Conservation (phyloP, 176 grass and related monocot species). For the maize (Zea mays) region Zm-B73-REFERENCE-NAM-5.0 NC_050099.1:221505001-221505500, state of each 20-base stretch:
- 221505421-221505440: slow-evolving; percentile 67
- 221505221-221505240: background rate
- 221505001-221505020: slow-evolving; percentile 87
- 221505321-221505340: slow-evolving; percentile 17
- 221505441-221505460: slow-evolving; percentile 67
- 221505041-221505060: slow-evolving; percentile 85
- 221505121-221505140: slow-evolving; percentile 38
- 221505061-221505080: slow-evolving; percentile 72
- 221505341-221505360: slow-evolving; percentile 37
- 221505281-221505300: background rate
- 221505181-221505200: background rate
- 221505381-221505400: slow-evolving; percentile 60
- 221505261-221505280: background rate
- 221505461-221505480: slow-evolving; percentile 62
- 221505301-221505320: background rate
- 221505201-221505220: background rate
- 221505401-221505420: slow-evolving; percentile 71
- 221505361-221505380: slow-evolving; percentile 49
- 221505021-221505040: slow-evolving; percentile 78
- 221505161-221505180: background rate
- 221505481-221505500: slow-evolving; percentile 52
- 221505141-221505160: background rate
- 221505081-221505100: slow-evolving; percentile 52
- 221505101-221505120: slow-evolving; percentile 92
- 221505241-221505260: background rate